Percentiles rank a stretch among this genome's conserved stretches.
These are phyloP conservation scores for Aspergillus avenaceus DNA, from an alignment of 495 filamentous ascomycete genomes.

Conservation along the genomic window DNA sequence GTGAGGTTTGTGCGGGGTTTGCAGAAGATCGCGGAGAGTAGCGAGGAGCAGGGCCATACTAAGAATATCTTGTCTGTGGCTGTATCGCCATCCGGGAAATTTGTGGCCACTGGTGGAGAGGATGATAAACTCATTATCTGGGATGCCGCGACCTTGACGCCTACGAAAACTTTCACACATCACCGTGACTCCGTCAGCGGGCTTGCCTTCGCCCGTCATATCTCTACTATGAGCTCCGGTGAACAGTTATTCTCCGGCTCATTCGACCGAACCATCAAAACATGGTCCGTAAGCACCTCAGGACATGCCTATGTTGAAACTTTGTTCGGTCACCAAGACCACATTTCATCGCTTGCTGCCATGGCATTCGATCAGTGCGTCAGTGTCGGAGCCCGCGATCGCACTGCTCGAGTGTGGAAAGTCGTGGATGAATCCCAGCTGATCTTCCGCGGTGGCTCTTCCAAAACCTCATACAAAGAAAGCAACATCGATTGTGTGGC, in stretches of 20 bases:
- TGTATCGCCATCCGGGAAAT: slow-evolving; percentile 83
- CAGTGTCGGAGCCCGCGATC: slow-evolving; percentile 83
- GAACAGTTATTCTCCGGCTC: slow-evolving; percentile 89
- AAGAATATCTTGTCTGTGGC: slow-evolving; percentile 75
- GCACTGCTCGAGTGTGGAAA: slow-evolving; percentile 95
- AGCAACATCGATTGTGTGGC: slow-evolving; percentile 88
- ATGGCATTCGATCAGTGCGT: slow-evolving; percentile 83
- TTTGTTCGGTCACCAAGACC: slow-evolving; percentile 92
- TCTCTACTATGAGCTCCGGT: slow-evolving; percentile 48
- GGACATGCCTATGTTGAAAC: slow-evolving; percentile 84
- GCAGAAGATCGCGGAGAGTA: slow-evolving; percentile 55
- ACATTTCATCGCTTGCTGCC: slow-evolving; percentile 76
- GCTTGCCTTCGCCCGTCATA: slow-evolving; percentile 79
- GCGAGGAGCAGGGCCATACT: slow-evolving; percentile 68
- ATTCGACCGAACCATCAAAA: slow-evolving; percentile 83
- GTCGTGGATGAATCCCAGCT: slow-evolving; percentile 92
- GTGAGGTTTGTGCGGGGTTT: slow-evolving; percentile 63
- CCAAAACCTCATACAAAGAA: slow-evolving; percentile 57
- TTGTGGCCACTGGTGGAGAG: slow-evolving; percentile 80
- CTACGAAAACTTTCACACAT: slow-evolving; percentile 79
- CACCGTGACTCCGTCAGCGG: slow-evolving; percentile 85
- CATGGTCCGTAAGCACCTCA: slow-evolving; percentile 65
- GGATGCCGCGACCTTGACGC: slow-evolving; percentile 71
- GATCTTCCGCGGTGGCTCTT: slow-evolving; percentile 82
- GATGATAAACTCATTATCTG: slow-evolving; percentile 83